Conservation (phyloP, 768 basidiomycete genomes). For the Tulasnella sp. region DNA sequence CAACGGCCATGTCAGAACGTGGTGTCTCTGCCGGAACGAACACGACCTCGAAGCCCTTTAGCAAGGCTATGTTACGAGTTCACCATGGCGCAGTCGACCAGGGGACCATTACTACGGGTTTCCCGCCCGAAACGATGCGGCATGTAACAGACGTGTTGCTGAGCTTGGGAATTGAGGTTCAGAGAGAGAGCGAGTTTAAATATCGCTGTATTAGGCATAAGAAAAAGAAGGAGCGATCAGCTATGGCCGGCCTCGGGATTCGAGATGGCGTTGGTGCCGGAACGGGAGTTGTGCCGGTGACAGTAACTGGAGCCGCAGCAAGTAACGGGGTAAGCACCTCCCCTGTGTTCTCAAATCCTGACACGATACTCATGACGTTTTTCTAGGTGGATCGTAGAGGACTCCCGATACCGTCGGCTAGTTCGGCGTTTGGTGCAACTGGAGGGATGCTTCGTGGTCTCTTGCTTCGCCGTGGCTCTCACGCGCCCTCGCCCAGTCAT, state of each 20-base stretch:
- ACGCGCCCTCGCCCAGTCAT: conserved; percentile 32
- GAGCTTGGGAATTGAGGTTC: conserved; percentile 84
- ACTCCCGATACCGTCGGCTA: conserved; percentile 68
- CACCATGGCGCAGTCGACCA: conserved; percentile 92
- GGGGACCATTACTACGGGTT: conserved; percentile 70
- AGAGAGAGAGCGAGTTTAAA: conserved; percentile 83
- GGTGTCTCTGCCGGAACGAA: conserved; percentile 20
- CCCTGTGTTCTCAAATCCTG: not conserved
- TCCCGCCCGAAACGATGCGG: conserved; percentile 79
- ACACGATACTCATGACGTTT: conserved; percentile 17
- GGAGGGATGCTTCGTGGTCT: conserved; percentile 79
- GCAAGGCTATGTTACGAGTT: conserved; percentile 42
- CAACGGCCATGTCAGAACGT: conserved; percentile 10
- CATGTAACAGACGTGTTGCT: conserved; percentile 71
- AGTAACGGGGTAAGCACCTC: conserved; percentile 64
- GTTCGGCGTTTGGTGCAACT: conserved; percentile 44
- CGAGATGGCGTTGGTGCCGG: conserved; percentile 27
- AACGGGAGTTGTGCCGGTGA: conserved; percentile 57
- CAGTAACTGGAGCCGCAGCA: conserved; percentile 69
- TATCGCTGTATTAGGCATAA: conserved; percentile 74
- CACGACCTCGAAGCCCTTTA: conserved; percentile 7
- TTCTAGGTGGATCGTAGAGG: conserved; percentile 79
- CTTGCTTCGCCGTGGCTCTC: conserved; percentile 87
- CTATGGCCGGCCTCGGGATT: conserved; percentile 37
- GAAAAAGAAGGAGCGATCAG: conserved; percentile 40